These are phyloP conservation scores for Bretziella fagacearum DNA, from an alignment of 2,329 filamentous ascomycete species.

Conservation along the genomic window DNA sequence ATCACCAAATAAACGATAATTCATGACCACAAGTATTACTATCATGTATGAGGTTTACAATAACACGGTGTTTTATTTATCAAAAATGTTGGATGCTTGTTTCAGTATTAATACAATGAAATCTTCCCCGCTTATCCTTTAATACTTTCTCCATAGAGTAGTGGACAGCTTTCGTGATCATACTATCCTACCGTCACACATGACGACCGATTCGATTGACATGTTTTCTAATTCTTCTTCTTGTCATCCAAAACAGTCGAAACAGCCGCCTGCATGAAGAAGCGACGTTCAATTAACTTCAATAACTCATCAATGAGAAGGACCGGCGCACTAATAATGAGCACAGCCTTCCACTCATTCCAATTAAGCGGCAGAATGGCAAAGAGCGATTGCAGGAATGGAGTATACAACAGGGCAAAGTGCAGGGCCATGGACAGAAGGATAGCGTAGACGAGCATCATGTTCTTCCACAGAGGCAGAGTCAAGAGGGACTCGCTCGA, in stretches of 20 bases:
- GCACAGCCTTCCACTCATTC: conserved; percentile 82
- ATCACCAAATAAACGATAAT: conserved; percentile 13
- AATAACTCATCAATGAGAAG: conserved; percentile 73
- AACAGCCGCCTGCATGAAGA: conserved; percentile 38
- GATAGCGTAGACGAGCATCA: conserved; percentile 95
- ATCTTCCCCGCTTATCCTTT: background rate
- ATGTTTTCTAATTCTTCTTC: conserved; percentile 30
- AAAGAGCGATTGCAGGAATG: conserved; percentile 76
- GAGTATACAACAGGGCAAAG: conserved; percentile 83
- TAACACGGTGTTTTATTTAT: background rate
- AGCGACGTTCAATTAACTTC: conserved; percentile 56
- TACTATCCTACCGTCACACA: too few species aligned
- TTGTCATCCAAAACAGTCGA: conserved; percentile 26
- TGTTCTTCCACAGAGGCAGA: conserved; percentile 92
- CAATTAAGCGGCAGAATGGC: conserved; percentile 74
- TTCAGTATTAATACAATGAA: conserved; percentile 2
- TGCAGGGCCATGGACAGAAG: conserved; percentile 83
- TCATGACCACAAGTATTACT: conserved; percentile 6
- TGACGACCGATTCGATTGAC: too few species aligned
- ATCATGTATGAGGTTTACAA: background rate
- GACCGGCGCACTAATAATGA: conserved; percentile 77
- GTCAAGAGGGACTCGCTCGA: conserved; percentile 89
- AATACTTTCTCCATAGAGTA: too few species aligned
- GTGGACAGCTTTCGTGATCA: too few species aligned
- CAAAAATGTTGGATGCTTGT: background rate